Conservation (phyloP, 2,329 filamentous ascomycete species). For the Sarocladiaceae sp. region DNA sequence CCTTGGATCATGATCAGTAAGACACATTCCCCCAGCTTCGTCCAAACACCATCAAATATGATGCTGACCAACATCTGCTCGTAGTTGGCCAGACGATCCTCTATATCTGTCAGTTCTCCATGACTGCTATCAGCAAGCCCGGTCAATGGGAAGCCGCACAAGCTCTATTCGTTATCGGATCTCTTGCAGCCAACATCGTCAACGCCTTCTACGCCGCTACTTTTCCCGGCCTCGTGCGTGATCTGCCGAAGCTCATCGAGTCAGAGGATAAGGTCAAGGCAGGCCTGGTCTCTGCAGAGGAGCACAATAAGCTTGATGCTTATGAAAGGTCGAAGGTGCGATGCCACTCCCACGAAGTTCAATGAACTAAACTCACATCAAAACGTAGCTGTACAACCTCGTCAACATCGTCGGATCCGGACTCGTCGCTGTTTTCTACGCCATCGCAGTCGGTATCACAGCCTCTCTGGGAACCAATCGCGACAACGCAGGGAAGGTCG, state of each 20-base stretch:
- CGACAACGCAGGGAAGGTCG: constrained; percentile 11
- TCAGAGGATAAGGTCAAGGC: constrained; percentile 15
- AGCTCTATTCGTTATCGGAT: constrained; percentile 16
- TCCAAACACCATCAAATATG: neutral
- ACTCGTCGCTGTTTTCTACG: constrained; percentile 15
- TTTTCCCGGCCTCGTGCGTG: constrained; percentile 16
- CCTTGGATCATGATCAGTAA: constrained; percentile 19
- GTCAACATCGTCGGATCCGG: constrained; percentile 18
- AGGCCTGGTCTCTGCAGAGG: constrained; percentile 14
- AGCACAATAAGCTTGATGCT: constrained; percentile 15
- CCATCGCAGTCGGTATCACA: constrained; percentile 16
- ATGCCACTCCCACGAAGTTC: neutral
- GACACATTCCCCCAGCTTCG: neutral
- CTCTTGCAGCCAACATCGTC: constrained; percentile 17
- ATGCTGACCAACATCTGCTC: neutral
- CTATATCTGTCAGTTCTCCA: constrained; percentile 16
- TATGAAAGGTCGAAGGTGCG: constrained; percentile 16
- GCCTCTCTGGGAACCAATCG: constrained; percentile 15
- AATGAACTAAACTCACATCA: no score
- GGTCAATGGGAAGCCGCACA: constrained; percentile 16
- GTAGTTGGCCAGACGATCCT: constrained; percentile 12
- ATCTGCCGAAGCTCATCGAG: constrained; percentile 16
- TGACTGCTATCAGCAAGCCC: constrained; percentile 15
- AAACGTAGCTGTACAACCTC: constrained; percentile 18
- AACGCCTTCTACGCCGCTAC: constrained; percentile 17